Base-by-base conservation (phyloP, 805 yeast genomes). In the Wickerhamomyces chambardii region DNA sequence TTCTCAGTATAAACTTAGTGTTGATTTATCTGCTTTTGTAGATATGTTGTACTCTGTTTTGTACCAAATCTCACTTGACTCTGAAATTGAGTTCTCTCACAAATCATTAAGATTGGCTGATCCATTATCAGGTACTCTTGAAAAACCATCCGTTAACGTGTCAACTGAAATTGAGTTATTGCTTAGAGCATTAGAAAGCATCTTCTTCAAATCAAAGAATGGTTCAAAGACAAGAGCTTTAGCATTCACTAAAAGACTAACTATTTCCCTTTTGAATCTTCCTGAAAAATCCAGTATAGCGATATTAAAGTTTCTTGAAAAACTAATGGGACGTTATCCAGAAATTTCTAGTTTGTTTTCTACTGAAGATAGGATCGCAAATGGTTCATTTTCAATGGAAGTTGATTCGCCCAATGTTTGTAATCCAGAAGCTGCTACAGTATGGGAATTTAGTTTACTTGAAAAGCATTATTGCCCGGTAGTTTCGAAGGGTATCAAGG, bases 241-340 rank as follows among this genome's bases (percentile, higher is more conserved):
- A 34, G 87, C 95, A 1, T 90, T 90, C 55, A 73, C 86, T 15
- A 92, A 92, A 55, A 64, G 95, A 40, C 55, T 92, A 17, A 79
- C 85, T 35, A 69, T 78, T 50, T 60, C 76, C 14, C 53, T 75
- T 31, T 63, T 83, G 34, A 84, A 86, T 36, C 70, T 86, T 14
- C 97, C 97, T 4, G 97, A 90, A 55, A 86, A 86, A 55, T 78
- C 96, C 0, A 61, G 85, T 2, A 66, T 85, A 45, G 95, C 95
- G 1, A 56, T 79, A 2, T 62, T 87, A 33, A 82, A 83, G 50
- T 83, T 90, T 43, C 51, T 90, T 32, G 92, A 84, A 19, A 84
- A 84, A 47, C 63, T 92, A 39, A 67, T 75, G 53, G 75, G 74
- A 35, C 71, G 82, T 53, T 82, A 78, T 55, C 78, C 85, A 29